Evolutionary conservation across 2,329 filamentous ascomycete species (phyloP), one percentile per base, ranked within the genome.

Genomic region (Scytalidium sp.): DNA sequence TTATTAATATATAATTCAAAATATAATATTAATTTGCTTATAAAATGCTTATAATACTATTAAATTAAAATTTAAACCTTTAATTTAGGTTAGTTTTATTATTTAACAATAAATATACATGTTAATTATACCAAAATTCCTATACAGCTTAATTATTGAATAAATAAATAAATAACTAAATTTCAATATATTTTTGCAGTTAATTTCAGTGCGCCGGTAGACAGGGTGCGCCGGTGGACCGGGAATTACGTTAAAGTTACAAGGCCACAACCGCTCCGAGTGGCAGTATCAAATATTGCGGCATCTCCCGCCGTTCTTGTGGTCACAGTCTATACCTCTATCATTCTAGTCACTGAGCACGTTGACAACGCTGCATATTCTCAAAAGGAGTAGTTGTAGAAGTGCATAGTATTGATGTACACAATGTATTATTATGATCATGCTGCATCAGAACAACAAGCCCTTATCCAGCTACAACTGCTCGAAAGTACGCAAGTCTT

Each of bases 381-480:
- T n/a, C n/a, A n/a, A n/a, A n/a, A n/a, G n/a, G n/a, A n/a, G n/a
- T n/a, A n/a, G n/a, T n/a, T n/a, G 22, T 27, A 41, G 19, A 41
- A 20, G 36, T 10, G 19, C 19, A 45, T 6, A 21, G 44, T 43
- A 19, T 36, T 36, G 11, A 36, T 49, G 50, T 56, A 48, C 52
- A 56, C 41, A 51, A 50, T 51, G 41, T 53, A 59, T 46, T 61
- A 63, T 62, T 64, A 64, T 61, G 55, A 56, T 55, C 53, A 51
- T 58, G 57, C 59, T 60, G 56, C 51, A 54, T 56, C 47, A 55
- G 50, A 59, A 49, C 42, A 56, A 56, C 56, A 62, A n/a, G 56
- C 59, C 46, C 49, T 56, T 52, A 59, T 55, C 55, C 52, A 55
- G 51, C 51, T 48, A 52, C 57, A 45, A 55, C 45, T 45, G 52